phyloP scores from a whole-genome alignment of 1,284 basidiomycete species.

The Austroboletus novae-zelandiae region DNA sequence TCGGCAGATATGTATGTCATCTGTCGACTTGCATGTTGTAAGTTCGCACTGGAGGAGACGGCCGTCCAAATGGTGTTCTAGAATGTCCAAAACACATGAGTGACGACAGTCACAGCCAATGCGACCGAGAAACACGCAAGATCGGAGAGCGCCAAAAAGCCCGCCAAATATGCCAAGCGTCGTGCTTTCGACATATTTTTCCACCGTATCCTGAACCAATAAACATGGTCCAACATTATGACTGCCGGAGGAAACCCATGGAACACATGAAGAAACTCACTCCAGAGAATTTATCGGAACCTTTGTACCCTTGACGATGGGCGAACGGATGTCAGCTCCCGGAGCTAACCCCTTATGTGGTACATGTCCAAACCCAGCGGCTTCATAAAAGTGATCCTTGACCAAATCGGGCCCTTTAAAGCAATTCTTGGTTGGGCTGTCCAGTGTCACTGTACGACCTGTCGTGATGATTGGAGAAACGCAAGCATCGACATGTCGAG shows the following conservation, averaged over 20 bases:
- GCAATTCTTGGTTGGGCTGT: not conserved
- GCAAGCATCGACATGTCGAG: slow-evolving; percentile 24
- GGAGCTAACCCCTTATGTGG: slow-evolving; percentile 8
- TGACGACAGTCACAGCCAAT: slow-evolving; percentile 14
- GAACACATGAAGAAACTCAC: slow-evolving; percentile 19
- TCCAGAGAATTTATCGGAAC: slow-evolving; percentile 17
- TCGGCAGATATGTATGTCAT: slow-evolving; percentile 1
- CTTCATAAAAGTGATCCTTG: slow-evolving; percentile 1
- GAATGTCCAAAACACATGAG: slow-evolving; percentile 18
- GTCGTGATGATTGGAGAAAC: slow-evolving; percentile 27
- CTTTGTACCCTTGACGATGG: slow-evolving; percentile 21
- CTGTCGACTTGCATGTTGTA: slow-evolving; percentile 2
- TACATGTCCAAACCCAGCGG: slow-evolving; percentile 16
- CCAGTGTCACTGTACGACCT: not conserved
- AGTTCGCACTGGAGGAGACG: slow-evolving; percentile 21
- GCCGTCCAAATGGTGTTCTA: slow-evolving; percentile 29
- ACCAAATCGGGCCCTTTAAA: slow-evolving; percentile 1
- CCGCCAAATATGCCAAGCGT: slow-evolving; percentile 3
- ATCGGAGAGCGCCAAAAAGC: slow-evolving; percentile 13
- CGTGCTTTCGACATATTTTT: slow-evolving; percentile 7
- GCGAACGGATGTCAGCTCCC: slow-evolving; percentile 29
- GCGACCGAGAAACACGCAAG: slow-evolving; percentile 16
- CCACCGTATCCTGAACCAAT: slow-evolving; percentile 16
- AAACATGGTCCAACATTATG: slow-evolving; percentile 7
- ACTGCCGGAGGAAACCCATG: not conserved